Conservation (phyloP, 139 green algal genomes). For the Edaphochlamys debaryana region DNA sequence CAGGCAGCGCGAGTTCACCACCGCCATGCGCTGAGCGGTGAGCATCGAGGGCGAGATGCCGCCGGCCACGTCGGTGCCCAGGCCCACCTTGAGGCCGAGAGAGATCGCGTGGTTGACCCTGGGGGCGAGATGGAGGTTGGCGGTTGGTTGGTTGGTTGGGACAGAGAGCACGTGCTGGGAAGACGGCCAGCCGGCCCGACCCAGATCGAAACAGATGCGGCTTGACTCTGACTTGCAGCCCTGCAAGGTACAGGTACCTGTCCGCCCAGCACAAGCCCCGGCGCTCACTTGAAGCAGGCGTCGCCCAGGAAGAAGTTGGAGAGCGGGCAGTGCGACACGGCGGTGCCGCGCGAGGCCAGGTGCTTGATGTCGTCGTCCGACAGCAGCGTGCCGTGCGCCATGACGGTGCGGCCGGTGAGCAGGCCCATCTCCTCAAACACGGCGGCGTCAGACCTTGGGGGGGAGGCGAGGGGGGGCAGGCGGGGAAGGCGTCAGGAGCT, state of each 20-base stretch:
- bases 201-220: too few relatives aligned
- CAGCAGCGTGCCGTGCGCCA: constrained; percentile 74
- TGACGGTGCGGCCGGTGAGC: constrained; percentile 57
- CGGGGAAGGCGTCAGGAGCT: too few relatives aligned
- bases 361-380: constrained; percentile 59
- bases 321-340: constrained; percentile 73
- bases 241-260: too few relatives aligned
- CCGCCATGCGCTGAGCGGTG: constrained; percentile 66
- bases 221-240: too few relatives aligned
- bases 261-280: too few relatives aligned
- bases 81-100: constrained; percentile 67
- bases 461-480: too few relatives aligned
- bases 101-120: constrained; percentile 61
- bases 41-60: constrained; percentile 78
- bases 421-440: constrained; percentile 70
- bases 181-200: too few relatives aligned
- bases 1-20: constrained; percentile 65
- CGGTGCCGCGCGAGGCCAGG: constrained; percentile 56
- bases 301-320: constrained; percentile 80
- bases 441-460: constrained; percentile 59
- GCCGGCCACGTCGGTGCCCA: constrained; percentile 75
- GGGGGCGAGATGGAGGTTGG: neutral
- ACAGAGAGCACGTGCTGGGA: too few relatives aligned
- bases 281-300: constrained; percentile 52
- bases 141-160: too few relatives aligned